Base-by-base conservation (phyloP, 306 rosid species). In the Abrus pulchellus region DNA sequence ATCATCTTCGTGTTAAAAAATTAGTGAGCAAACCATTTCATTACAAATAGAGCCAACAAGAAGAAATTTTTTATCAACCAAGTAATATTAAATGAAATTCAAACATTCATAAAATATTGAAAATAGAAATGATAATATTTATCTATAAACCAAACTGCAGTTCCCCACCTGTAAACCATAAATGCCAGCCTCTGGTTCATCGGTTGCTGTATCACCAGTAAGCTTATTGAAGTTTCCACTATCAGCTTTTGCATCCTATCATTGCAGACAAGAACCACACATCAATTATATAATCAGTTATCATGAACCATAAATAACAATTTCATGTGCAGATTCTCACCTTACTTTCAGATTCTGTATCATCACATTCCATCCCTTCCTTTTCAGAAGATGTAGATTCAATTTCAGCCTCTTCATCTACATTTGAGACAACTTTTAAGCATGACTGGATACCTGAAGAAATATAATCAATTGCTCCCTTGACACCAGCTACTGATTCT, bases 151-250 rank as follows among this genome's bases (percentile, higher is more conserved):
- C 56, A 72, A 81, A 80, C 55, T 63, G 69, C n/a, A 68, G 77
- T 44, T 38, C 77, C 77, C 84, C 68, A 95, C 98, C 98, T 95
- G 97, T 87, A 95, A 86, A 84, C 98, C 98, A 34, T 89, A 82
- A 76, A 90, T 60, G 81, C 83, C 98, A 6, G 94, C 90, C 77
- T 87, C 98, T 54, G 82, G 83, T 90, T 95, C 97, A 71, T 89
- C 69, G 49, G 84, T 88, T 60, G 79, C 62, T 71, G 87, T 79
- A 80, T 89, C 93, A 55, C 87, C 84, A 65, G 81, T 79, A 45
- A 82, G 76, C 50, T 82, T 88, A 70, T 85, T 76, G 61, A 38
- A 78, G 79, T 85, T 79, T 66, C 34, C 61, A 30, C 62, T 75
- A 78, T 80, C 87, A 64, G 69, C 81, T 57, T 80, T 77, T 80